Conservation (phyloP, 371 early-diverging fungal genomes). For the Apophysomyces variabilis region DNA sequence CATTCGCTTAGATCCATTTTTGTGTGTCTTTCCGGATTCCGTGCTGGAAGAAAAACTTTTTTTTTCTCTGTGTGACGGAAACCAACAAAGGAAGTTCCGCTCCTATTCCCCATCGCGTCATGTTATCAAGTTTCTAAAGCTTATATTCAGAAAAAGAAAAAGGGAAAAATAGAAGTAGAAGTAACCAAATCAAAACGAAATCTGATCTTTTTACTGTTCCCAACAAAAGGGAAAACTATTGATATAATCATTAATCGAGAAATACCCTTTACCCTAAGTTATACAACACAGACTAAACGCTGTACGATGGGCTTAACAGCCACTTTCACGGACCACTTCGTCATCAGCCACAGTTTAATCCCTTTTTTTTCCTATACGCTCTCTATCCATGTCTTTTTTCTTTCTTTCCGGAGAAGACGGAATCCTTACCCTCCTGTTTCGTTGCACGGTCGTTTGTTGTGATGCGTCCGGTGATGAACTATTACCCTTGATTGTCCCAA, state of each 20-base stretch:
- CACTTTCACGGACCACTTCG: background rate
- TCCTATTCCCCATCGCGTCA: conserved; percentile 8
- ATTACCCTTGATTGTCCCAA: conserved; percentile 10
- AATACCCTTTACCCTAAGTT: background rate
- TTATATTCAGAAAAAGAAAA: background rate
- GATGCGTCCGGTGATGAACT: conserved; percentile 6
- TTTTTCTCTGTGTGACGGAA: conserved; percentile 6
- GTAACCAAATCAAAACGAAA: background rate
- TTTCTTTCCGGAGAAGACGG: conserved; percentile 7
- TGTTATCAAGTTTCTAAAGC: background rate
- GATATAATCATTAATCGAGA: background rate
- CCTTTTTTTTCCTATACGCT: background rate
- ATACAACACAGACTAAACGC: background rate
- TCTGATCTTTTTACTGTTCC: conserved; percentile 3
- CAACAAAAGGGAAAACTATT: no score
- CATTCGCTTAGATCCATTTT: conserved; percentile 14
- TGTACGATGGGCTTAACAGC: background rate
- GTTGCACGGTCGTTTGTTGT: conserved; percentile 4
- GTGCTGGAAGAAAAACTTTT: conserved; percentile 17
- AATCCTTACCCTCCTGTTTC: conserved; percentile 2
- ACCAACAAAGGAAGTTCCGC: conserved; percentile 11
- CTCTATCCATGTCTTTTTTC: background rate
- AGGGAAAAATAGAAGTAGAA: background rate
- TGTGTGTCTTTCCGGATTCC: conserved; percentile 20
- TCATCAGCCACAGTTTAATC: conserved; percentile 3